Base-by-base conservation (phyloP, 805 yeast species). In the Candida namnaoensis region DNA sequence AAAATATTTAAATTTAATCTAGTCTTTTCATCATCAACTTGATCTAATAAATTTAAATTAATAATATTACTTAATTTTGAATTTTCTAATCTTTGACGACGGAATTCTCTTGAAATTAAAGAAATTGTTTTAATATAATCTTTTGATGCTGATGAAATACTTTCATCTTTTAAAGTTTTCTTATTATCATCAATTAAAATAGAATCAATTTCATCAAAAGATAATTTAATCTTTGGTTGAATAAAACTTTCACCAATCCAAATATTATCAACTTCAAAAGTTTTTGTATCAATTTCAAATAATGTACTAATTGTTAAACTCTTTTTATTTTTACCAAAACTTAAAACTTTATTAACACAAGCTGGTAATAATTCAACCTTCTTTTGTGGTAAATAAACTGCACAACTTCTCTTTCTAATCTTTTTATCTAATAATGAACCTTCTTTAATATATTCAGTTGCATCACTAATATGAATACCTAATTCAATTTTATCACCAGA, bases 381-480 rank as follows among this genome's bases (percentile, higher is more conserved):
- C 27, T 73, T 69, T 57, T 90, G 96, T 12, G 95, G 93, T 60
- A 90, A 72, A 54, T 81, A 84, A 4, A 91, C 97, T 7, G 96
- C 80, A 5, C 91, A 78, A 1, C 95, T 88, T 58, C 98, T 76
- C 65, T 87, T 88, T 62, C 87, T 85, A 1, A 95, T 84, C 58
- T 91, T 88, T 47, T 90, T 80, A 56, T 93, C 99, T 46, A 91
- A 66, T 9, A 78, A 64, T 0, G 95, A 78, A 13, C 88, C 91
- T 35, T 78, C 82, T 49, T 74, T 78, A 40, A 91, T 62, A 50
- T 69, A 86, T 37, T 78, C 78, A 4, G 95, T 70, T 5, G 83
- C 79, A 64, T 93, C 99, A 30, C 84, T 71, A 37, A 84, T 76
- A 60, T 93, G 98, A 56, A 90, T 80, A 35, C 95, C 96, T 35